Conservation (phyloP, 2,329 filamentous ascomycete species). For the Botrytis medusae region DNA sequence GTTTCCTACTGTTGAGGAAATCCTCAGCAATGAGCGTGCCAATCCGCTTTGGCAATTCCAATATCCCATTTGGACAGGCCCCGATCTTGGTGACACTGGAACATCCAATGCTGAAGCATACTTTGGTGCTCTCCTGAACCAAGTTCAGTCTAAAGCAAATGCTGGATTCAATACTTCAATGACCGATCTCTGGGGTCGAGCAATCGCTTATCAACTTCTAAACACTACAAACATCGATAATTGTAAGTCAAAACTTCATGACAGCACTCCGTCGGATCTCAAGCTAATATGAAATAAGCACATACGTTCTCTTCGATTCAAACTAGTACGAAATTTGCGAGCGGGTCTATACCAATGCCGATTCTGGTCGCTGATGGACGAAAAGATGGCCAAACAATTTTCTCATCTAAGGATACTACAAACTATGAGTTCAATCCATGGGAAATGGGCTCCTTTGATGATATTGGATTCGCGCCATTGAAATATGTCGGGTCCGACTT, state of each 20-base stretch:
- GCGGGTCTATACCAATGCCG: constrained; percentile 67
- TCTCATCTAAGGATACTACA: constrained; percentile 68
- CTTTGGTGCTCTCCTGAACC: constrained; percentile 58
- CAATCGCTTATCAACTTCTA: constrained; percentile 79
- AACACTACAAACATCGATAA: constrained; percentile 69
- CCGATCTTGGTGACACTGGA: constrained; percentile 50
- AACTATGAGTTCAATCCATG: constrained; percentile 77
- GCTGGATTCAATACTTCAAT: constrained; percentile 69
- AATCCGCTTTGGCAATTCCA: constrained; percentile 60
- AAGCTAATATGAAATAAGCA: constrained; percentile 43
- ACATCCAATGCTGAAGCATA: constrained; percentile 59
- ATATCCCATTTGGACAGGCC: constrained; percentile 61
- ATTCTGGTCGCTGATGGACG: constrained; percentile 71
- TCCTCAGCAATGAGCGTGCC: constrained; percentile 49
- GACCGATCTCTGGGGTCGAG: constrained; percentile 87
- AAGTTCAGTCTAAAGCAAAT: constrained; percentile 60
- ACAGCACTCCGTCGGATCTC: too few relatives aligned
- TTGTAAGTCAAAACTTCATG: too few relatives aligned
- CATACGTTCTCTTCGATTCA: constrained; percentile 84
- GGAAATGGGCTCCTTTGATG: constrained; percentile 76
- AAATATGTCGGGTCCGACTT: constrained; percentile 74
- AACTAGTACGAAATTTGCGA: constrained; percentile 58
- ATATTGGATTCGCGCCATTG: constrained; percentile 70
- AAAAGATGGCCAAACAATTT: constrained; percentile 54
- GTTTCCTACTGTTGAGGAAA: constrained; percentile 65